Evolutionary conservation across 176 grass and related monocot genomes (phyloP).

Genomic region (Ananas comosus): DNA sequence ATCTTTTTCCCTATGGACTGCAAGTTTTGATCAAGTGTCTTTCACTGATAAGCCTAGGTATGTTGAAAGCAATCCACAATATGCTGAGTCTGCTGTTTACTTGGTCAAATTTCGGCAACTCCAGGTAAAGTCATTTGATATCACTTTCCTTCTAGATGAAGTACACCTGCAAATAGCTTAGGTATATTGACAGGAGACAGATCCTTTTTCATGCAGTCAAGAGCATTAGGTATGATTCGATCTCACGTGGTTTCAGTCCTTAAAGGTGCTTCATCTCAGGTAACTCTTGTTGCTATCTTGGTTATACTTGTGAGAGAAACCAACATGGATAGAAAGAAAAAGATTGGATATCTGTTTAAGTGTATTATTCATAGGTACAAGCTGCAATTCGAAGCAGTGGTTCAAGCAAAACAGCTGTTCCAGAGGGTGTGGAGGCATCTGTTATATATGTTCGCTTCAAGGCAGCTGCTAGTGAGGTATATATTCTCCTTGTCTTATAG

Average conservation of each 20-base stretch:
- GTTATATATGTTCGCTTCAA: constrained; percentile 99
- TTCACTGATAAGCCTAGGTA: constrained; percentile 47
- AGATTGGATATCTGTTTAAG: neutral
- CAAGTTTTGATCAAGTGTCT: neutral
- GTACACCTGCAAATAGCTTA: neutral
- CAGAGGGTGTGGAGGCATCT: constrained; percentile 87
- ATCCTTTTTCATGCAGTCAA: constrained; percentile 45
- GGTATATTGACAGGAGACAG: constrained; percentile 9
- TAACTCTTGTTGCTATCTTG: constrained; percentile 32
- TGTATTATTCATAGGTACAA: constrained; percentile 57
- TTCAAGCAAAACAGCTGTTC: constrained; percentile 57
- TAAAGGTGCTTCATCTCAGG: constrained; percentile 91
- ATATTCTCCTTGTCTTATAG: neutral
- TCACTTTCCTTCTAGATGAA: neutral
- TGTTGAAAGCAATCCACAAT: constrained; percentile 91
- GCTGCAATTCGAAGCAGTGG: constrained; percentile 64
- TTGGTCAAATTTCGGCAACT: constrained; percentile 96
- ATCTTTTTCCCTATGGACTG: neutral
- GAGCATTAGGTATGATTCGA: constrained; percentile 87
- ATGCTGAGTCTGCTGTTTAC: constrained; percentile 96
- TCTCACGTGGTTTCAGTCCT: constrained; percentile 93
- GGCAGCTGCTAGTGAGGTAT: constrained; percentile 91
- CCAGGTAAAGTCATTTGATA: constrained; percentile 34
- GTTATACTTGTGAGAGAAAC: constrained; percentile 10
- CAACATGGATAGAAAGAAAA: constrained; percentile 11